Conservation (phyloP, 371 early-diverging fungal genomes). For the Rhizopus arrhizus region DNA sequence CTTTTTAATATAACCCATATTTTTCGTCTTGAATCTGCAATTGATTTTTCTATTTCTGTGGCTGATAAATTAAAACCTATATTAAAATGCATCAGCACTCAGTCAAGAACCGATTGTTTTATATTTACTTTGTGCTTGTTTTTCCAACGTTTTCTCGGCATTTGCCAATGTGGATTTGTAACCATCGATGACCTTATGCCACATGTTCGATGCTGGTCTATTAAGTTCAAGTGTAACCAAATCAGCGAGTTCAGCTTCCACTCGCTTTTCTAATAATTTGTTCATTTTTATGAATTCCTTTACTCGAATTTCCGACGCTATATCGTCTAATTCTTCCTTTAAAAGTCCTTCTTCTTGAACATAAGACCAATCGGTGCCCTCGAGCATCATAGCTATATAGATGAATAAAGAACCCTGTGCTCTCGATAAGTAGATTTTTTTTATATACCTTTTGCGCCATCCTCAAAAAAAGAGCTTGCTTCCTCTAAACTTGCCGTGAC, state of each 20-base stretch:
- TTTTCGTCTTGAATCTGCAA: slow-evolving; percentile 57
- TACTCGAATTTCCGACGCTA: slow-evolving; percentile 65
- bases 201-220: slow-evolving; percentile 68
- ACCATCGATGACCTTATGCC: slow-evolving; percentile 67
- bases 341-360: slow-evolving; percentile 68
- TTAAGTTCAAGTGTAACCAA: slow-evolving; percentile 71
- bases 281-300: slow-evolving; percentile 84
- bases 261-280: slow-evolving; percentile 61
- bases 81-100: neutral
- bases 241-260: slow-evolving; percentile 68
- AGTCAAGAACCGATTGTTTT: neutral
- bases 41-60: slow-evolving; percentile 54
- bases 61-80: slow-evolving; percentile 64
- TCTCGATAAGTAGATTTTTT: slow-evolving; percentile 47
- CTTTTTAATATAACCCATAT: slow-evolving; percentile 77
- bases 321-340: slow-evolving; percentile 65
- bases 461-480: slow-evolving; percentile 36
- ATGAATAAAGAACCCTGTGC: slow-evolving; percentile 69
- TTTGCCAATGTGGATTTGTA: slow-evolving; percentile 61
- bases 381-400: slow-evolving; percentile 49
- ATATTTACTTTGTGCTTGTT: slow-evolving; percentile 46
- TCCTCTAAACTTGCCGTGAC: slow-evolving; percentile 47
- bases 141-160: slow-evolving; percentile 38
- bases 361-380: slow-evolving; percentile 80
- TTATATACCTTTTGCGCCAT: slow-evolving; percentile 30